Evolutionary conservation across 2,329 filamentous ascomycete genomes (phyloP), one percentile per base, ranked within the genome.

Genomic region (Exophiala aquamarina): DNA sequence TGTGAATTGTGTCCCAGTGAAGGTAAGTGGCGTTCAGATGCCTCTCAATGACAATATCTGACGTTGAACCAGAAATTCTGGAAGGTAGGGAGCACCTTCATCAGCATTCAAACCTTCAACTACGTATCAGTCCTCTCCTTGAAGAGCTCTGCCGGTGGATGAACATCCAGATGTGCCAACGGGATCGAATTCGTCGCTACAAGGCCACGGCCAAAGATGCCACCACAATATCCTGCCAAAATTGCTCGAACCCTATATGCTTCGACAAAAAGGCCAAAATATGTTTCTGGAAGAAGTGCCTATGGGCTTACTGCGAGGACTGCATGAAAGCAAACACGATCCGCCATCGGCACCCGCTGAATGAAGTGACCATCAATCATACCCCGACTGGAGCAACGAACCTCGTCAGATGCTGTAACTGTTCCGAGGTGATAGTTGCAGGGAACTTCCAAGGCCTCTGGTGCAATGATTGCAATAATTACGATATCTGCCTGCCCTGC

Each of bases 81-180:
- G 26, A 42, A 34, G 40, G 26, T 13, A 13, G 19, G 9, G 40
- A 42, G 21, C 28, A 42, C 29, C 29, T 42, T 14, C 40, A 42
- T n/a, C 40, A 13, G 15, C 40, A 42, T 42, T 11, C 28, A 10
- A 42, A 42, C 14, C 29, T 42, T 13, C 40, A 42, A 21, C 13
- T 42, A 14, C 20, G 21, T n/a, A 17, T 42, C 15, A 18, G 3
- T 9, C 29, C 40, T 7, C 15, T 34, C 3, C n/a, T 42, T 13
- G 40, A 33, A 17, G 40, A 42, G 28, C 14, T 42, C 3, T 42
- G 18, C 23, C 23, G 23, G 6, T 26, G 6, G 6, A 11, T 11
- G 11, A 26, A 26, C 11, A 26, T 9, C 19, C 36, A 39, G n/a
- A 11, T 21, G 3, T 39, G 36, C 17, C 15, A 39, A 21, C 15